A percentile compares a stretch with the other conserved stretches of the same genome.
Evolutionary conservation across 169 alveolate species (phyloP).

Genomic region (Plasmodium billcollinsi): DNA sequence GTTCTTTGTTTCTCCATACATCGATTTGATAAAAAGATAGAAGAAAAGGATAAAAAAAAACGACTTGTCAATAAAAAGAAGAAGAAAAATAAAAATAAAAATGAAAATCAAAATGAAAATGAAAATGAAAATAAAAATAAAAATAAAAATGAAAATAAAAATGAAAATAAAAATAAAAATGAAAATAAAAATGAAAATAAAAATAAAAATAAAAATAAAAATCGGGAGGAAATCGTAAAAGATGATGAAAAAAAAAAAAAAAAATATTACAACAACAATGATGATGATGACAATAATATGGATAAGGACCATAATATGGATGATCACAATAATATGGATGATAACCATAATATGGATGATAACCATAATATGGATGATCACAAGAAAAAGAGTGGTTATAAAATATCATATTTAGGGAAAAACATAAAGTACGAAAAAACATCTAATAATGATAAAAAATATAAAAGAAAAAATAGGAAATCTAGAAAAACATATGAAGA

Average conservation of each 20-base stretch:
- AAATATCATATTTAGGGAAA: too few relatives aligned
- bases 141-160: too few relatives aligned
- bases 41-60: neutral
- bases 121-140: too few relatives aligned
- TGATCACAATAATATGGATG: too few relatives aligned
- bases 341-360: neutral
- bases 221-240: neutral
- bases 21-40: conserved; percentile 78
- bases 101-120: neutral
- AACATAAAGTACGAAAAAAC: too few relatives aligned
- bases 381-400: too few relatives aligned
- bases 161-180: too few relatives aligned
- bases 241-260: neutral
- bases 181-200: too few relatives aligned
- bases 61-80: neutral
- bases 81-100: neutral
- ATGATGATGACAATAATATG: neutral
- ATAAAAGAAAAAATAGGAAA: conserved; percentile 17
- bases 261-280: neutral
- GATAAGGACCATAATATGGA: too few relatives aligned
- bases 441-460: neutral
- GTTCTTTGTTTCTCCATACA: conserved; percentile 84
- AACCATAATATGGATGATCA: neutral
- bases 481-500: conserved; percentile 65
- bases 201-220: too few relatives aligned